These are phyloP conservation scores for Starmerella cellae DNA, from an alignment of 805 yeast genomes.

Conservation along the genomic window DNA sequence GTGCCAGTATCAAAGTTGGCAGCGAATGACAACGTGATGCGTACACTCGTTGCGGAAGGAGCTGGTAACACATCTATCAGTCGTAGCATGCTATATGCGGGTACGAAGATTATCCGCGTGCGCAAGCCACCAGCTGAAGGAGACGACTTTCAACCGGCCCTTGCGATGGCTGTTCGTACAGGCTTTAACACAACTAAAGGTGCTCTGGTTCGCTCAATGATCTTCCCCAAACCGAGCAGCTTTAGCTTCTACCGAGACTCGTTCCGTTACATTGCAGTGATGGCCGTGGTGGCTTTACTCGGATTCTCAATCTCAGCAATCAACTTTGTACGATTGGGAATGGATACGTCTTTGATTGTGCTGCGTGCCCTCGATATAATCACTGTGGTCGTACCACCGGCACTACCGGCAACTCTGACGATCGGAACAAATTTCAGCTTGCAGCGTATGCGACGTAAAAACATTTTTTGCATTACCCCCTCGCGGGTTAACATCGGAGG, in stretches of 20 bases:
- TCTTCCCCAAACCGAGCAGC: conserved; percentile 88
- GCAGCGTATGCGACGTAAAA: conserved; percentile 50
- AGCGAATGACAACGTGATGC: conserved; percentile 47
- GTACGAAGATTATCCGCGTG: conserved; percentile 78
- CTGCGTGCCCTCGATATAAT: conserved; percentile 85
- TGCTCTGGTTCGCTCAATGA: conserved; percentile 82
- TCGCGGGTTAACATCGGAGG: conserved; percentile 94
- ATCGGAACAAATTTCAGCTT: conserved; percentile 93
- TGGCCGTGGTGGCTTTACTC: conserved; percentile 69
- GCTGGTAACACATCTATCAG: conserved; percentile 3
- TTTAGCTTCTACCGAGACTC: conserved; percentile 91
- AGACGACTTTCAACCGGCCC: conserved; percentile 53
- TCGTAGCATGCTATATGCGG: conserved; percentile 52
- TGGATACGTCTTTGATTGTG: conserved; percentile 56
- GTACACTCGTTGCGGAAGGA: conserved; percentile 40
- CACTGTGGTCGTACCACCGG: conserved; percentile 97
- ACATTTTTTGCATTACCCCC: conserved; percentile 84
- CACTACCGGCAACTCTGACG: conserved; percentile 91
- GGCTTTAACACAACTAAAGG: conserved; percentile 97
- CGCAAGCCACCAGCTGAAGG: conserved; percentile 44
- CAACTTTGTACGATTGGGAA: conserved; percentile 65
- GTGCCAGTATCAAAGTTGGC: conserved; percentile 83
- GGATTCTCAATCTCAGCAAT: conserved; percentile 78
- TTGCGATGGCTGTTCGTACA: conserved; percentile 76
- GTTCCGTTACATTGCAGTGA: conserved; percentile 88